Conservation (phyloP, 2,329 filamentous ascomycete genomes). For the Alternaria incomplexa region DNA sequence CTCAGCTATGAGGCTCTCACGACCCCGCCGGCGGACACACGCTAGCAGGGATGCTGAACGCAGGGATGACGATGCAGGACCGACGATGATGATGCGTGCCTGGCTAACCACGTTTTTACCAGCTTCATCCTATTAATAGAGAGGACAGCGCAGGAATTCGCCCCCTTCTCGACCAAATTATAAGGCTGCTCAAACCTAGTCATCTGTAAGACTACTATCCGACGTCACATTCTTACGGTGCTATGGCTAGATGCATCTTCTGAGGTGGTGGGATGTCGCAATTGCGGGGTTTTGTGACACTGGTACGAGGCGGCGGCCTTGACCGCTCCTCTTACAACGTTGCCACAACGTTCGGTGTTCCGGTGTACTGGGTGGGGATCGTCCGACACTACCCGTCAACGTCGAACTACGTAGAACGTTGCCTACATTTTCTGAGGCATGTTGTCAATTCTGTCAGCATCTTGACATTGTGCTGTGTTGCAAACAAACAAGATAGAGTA, state of each 20-base stretch:
- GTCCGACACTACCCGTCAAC: slow-evolving; percentile 4
- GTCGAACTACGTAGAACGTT: neutral
- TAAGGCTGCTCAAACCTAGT: too few relatives aligned
- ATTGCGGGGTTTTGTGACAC: slow-evolving; percentile 14
- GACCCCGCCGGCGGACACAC: slow-evolving; percentile 3
- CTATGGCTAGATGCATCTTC: too few relatives aligned
- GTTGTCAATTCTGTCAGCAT: too few relatives aligned
- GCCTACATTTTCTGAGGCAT: too few relatives aligned
- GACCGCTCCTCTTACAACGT: slow-evolving; percentile 13
- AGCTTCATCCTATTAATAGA: slow-evolving; percentile 3
- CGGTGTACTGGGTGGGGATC: neutral
- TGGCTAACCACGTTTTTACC: slow-evolving; percentile 12
- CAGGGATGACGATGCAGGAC: slow-evolving; percentile 15
- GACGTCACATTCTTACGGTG: too few relatives aligned
- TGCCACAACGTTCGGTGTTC: neutral
- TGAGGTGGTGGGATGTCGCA: neutral
- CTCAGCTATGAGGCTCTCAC: slow-evolving; percentile 5
- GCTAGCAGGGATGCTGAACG: slow-evolving; percentile 26
- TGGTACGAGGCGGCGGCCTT: slow-evolving; percentile 2
- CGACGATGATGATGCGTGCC: slow-evolving; percentile 25
- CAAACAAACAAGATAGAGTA: too few relatives aligned
- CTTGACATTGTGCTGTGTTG: too few relatives aligned
- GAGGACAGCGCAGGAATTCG: too few relatives aligned
- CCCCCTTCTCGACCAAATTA: neutral
- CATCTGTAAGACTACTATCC: too few relatives aligned